Evolutionary conservation across 163 green algal species (phyloP).

Genomic region (Scenedesmus sp.): DNA sequence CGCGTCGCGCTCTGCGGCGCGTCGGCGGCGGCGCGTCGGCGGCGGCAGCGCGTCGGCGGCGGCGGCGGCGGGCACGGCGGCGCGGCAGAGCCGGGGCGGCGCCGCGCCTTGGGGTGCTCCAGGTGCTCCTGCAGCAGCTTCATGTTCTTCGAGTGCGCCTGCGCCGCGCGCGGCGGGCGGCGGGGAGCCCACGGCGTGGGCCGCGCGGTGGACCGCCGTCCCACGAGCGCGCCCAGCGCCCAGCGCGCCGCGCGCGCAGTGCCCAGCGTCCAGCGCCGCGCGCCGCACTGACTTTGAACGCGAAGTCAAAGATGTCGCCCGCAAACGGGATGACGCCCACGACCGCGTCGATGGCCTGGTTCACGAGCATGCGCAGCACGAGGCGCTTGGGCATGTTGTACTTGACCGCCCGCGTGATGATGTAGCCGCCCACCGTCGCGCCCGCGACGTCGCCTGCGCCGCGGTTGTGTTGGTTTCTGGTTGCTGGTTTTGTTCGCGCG

Average conservation of each 20-base stretch:
- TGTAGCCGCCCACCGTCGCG: conserved; percentile 29
- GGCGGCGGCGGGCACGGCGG: too few relatives aligned
- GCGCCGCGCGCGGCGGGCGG: background rate
- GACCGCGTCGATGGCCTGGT: conserved; percentile 37
- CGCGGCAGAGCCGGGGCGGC: too few relatives aligned
- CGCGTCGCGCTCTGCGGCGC: too few relatives aligned
- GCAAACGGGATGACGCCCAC: conserved; percentile 37
- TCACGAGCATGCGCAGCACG: conserved; percentile 44
- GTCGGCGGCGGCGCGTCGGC: too few relatives aligned
- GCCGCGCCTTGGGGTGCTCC: conserved; percentile 11
- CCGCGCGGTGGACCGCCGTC: too few relatives aligned
- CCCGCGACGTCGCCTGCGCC: conserved; percentile 34
- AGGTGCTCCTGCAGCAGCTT: conserved; percentile 43
- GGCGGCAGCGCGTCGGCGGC: too few relatives aligned
- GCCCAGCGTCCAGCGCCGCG: background rate
- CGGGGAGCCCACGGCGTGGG: too few relatives aligned
- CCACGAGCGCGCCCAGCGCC: too few relatives aligned
- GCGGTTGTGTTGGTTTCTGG: too few relatives aligned
- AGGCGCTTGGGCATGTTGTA: conserved; percentile 35
- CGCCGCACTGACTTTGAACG: too few relatives aligned
- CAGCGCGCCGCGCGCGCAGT: too few relatives aligned
- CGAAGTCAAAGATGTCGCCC: conserved; percentile 47
- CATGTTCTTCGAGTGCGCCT: conserved; percentile 37
- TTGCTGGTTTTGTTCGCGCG: too few relatives aligned
- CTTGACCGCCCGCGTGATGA: conserved; percentile 39